Evolutionary conservation across 768 basidiomycete genomes (phyloP), one percentile per base, ranked within the genome.

Genomic region (Fomitopsis serialis): DNA sequence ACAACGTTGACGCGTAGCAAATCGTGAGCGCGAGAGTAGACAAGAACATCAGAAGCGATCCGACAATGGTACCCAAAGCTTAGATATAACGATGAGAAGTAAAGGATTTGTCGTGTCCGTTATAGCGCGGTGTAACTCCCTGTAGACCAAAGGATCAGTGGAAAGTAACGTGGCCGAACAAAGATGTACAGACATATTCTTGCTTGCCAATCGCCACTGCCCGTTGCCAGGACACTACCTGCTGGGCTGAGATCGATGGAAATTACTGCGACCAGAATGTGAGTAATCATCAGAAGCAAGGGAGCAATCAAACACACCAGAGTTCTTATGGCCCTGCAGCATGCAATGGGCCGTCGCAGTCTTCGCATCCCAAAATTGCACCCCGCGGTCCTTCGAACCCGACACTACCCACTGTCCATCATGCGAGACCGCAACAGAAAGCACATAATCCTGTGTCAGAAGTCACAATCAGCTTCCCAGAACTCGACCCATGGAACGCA

Each of bases 321-420:
- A 82, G 63, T 87, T 87, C 70, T 86, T 79, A 63, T 76, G 77
- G 12, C 88, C 85, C 67, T 98, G 95, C 29, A 99, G 75, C 88
- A 96, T 92, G 63, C 91, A 87, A 68, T 98, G 95, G 62, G 93
- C 87, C 40, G 84, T 79, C 37, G 82, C 85, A 12, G 78, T 78
- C 58, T 80, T 77, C 49, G 90, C 82, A 65, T 95, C 91, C 86
- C 90, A 92, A 66, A 96, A 93, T 68, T 95, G 92, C 52, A 99
- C 94, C 0, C 92, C 89, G 12, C 97, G 88, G 67, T 99, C 97
- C 72, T 98, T 98, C 34, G 85, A 87, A 48, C 97, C 96, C 11
- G 92, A 94, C 11, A 97, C 95, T 60, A 98, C 87, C 90, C 93
- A 88, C 59, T 90, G 84, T 3, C 91, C 92, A 68, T 98, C 95